Evolutionary conservation across 768 basidiomycete species (phyloP), one percentile per base, ranked within the genome.

Genomic region (Tricholoma flavovirens): DNA sequence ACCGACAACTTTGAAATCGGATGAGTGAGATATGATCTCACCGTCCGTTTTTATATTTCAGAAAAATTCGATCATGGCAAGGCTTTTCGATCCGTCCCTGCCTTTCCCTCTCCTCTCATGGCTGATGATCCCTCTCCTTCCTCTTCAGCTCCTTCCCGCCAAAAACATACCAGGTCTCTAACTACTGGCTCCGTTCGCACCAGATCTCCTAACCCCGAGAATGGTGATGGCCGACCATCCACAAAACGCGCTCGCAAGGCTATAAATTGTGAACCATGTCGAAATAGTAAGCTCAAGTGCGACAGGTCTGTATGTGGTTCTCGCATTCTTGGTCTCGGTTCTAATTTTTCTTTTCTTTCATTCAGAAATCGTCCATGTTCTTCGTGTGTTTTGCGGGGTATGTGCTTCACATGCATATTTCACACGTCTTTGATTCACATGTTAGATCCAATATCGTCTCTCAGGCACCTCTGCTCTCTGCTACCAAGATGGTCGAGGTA

Each of bases 231-330:
- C 22, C 76, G 83, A 0, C 86, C 86, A 0, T 87, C 88, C 2
- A 83, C 88, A 21, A 93, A 92, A 71, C 84, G 90, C 46, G 87
- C 90, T 0, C 78, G 90, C 57, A 92, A 92, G 66, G 89, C 90
- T 15, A 90, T 93, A 62, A 93, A 93, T 72, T 93, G 90, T 66
- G 89, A 90, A 63, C 90, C 90, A 2, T 93, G 90, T 74, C 79
- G 90, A 66, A 87, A 84, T 63, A 88, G 86, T 77, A 90, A 92
- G 73, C 82, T 92, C 63, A 91, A 93, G 73, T 93, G 90, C 75
- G 90, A 93, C 71, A 84, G 89, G 89, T 87, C 55, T 45, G 72
- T 70, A 56, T 36, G 53, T 30, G 54, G 46, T 43, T 40, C 54
- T 48, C 59, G 5, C 40, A 12, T 5, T 40, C 50, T 53, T 48